Conservation (phyloP, 768 basidiomycete genomes). For the Termitomyces sp. region DNA sequence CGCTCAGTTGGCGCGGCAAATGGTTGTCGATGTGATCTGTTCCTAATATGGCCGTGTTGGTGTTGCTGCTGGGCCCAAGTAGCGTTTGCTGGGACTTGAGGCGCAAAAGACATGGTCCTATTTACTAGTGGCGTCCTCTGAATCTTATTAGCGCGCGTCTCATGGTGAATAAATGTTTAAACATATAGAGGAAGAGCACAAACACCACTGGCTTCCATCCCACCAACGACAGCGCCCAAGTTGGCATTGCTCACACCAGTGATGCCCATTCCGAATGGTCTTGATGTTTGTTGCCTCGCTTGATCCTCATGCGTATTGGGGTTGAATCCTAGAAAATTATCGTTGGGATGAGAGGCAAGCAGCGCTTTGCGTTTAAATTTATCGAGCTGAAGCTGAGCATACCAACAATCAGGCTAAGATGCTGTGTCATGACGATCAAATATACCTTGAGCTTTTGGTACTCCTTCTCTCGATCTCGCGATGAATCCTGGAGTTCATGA, state of each 20-base stretch:
- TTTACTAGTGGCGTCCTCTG: conserved; percentile 64
- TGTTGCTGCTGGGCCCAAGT: conserved; percentile 29
- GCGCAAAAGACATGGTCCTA: conserved; percentile 33
- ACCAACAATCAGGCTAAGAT: background rate
- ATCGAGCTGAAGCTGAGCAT: conserved; percentile 61
- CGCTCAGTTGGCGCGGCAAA: conserved; percentile 33
- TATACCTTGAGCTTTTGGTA: conserved; percentile 80
- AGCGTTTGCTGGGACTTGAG: conserved; percentile 16
- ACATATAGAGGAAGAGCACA: conserved; percentile 9
- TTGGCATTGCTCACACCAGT: conserved; percentile 27
- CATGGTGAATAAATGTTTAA: background rate
- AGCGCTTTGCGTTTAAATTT: conserved; percentile 80
- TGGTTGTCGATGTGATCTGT: conserved; percentile 44
- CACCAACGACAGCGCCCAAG: conserved; percentile 51
- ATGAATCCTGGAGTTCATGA: conserved; percentile 66
- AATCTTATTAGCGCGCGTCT: conserved; percentile 34
- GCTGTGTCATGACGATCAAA: background rate
- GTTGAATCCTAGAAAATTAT: conserved; percentile 13
- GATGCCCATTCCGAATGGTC: conserved; percentile 10
- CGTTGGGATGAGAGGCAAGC: conserved; percentile 38
- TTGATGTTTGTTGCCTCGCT: conserved; percentile 3
- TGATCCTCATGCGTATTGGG: conserved; percentile 7
- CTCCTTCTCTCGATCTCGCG: conserved; percentile 78
- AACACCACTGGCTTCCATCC: conserved; percentile 66
- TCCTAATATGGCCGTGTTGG: conserved; percentile 23